Conservation (phyloP, 1,284 basidiomycete genomes). For the Cutaneotrichosporon dermatis region DNA sequence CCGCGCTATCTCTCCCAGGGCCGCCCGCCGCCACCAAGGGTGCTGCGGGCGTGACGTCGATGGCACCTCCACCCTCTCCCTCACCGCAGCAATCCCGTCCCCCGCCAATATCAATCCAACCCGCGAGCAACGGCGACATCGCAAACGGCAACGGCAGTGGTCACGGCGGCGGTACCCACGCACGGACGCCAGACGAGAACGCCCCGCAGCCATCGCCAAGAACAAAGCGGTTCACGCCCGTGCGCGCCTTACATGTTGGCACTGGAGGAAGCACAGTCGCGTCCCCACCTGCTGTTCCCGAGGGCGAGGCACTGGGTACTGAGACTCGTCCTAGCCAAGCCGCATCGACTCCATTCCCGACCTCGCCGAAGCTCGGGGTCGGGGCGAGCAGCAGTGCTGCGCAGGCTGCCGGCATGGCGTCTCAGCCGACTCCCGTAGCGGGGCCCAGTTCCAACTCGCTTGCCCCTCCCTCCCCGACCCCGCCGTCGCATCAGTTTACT, state of each 20-base stretch:
- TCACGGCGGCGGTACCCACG: not conserved
- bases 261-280: not conserved
- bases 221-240: slow-evolving; percentile 1
- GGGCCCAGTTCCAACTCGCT: not conserved
- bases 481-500: not conserved
- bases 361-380: slow-evolving; percentile 64
- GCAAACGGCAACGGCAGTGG: not conserved
- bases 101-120: not conserved
- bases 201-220: not conserved
- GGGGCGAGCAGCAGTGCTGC: slow-evolving; percentile 47
- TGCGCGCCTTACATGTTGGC: not conserved
- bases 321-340: too few relatives aligned
- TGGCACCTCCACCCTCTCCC: not conserved
- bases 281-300: not conserved
- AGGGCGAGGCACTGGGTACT: not conserved
- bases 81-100: not conserved
- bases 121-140: not conserved
- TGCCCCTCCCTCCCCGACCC: not conserved
- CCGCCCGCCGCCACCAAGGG: not conserved
- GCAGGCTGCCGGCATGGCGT: too few relatives aligned
- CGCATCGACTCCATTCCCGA: slow-evolving; percentile 52
- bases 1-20: not conserved
- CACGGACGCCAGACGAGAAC: not conserved
- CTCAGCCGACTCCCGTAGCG: too few relatives aligned
- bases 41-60: not conserved